These are phyloP conservation scores for Leccinum aurantiacum DNA, from an alignment of 768 basidiomycete species.

Conservation along the genomic window DNA sequence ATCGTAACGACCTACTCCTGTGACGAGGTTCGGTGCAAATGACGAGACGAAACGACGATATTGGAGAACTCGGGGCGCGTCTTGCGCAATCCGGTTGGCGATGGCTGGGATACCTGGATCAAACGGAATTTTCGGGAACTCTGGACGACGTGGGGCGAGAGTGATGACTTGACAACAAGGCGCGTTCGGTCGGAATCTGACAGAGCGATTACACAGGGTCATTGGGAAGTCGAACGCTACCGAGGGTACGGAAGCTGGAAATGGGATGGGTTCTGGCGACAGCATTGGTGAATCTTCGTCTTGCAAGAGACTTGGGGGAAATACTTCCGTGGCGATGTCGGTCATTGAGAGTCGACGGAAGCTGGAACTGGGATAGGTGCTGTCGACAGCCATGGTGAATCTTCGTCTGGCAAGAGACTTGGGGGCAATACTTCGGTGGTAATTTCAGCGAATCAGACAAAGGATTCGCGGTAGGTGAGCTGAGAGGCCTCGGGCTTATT, in stretches of 20 bases:
- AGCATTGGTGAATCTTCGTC: not conserved
- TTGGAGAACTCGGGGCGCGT: not conserved
- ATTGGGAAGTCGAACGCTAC: not conserved
- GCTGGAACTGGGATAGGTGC: not conserved
- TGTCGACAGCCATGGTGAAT: not conserved
- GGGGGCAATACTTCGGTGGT: not conserved
- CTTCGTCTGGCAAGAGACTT: not conserved
- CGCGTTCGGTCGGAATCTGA: not conserved
- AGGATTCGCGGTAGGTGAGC: not conserved
- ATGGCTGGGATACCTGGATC: not conserved
- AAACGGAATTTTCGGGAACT: constrained; percentile 3
- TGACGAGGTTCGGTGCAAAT: not conserved
- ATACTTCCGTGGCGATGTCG: not conserved
- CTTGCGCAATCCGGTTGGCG: not conserved
- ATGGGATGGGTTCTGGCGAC: not conserved
- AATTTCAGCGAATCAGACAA: not conserved
- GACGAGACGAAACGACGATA: constrained; percentile 2
- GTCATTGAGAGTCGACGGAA: not conserved
- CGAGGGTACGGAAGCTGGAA: not conserved
- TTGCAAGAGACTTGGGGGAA: not conserved
- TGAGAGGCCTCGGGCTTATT: not conserved
- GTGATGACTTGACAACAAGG: not conserved
- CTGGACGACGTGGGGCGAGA: not conserved
- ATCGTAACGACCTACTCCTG: not conserved
- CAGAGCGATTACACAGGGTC: not conserved